Evolutionary conservation across 2,329 filamentous ascomycete genomes (phyloP).

Genomic region (Blastomyces emzantsi): DNA sequence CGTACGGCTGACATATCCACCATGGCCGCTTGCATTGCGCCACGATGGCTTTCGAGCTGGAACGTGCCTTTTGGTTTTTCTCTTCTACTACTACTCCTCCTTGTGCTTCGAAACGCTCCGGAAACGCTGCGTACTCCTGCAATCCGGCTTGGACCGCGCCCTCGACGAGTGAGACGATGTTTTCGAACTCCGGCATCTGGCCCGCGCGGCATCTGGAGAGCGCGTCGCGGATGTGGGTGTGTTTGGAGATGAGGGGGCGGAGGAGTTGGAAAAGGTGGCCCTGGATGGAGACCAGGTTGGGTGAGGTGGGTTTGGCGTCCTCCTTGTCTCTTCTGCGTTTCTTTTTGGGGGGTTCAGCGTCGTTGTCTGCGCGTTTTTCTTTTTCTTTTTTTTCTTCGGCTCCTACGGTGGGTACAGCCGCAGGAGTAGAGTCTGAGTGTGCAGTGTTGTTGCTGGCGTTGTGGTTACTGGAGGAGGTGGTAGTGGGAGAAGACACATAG

Average conservation of each 20-base stretch:
- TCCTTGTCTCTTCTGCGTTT: slow-evolving; percentile 32
- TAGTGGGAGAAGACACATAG: slow-evolving; percentile 50
- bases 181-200: slow-evolving; percentile 68
- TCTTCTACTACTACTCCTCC: slow-evolving; percentile 29
- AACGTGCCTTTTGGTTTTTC: not conserved
- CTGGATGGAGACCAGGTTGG: slow-evolving; percentile 74
- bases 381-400: slow-evolving; percentile 18
- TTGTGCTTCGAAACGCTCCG: slow-evolving; percentile 27
- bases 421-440: slow-evolving; percentile 20
- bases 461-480: slow-evolving; percentile 15
- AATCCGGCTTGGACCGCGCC: slow-evolving; percentile 62
- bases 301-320: slow-evolving; percentile 39
- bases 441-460: slow-evolving; percentile 18
- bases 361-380: slow-evolving; percentile 23
- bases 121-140: slow-evolving; percentile 51
- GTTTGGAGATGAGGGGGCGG: slow-evolving; percentile 65
- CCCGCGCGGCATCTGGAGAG: slow-evolving; percentile 60
- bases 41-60: slow-evolving; percentile 51
- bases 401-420: slow-evolving; percentile 1
- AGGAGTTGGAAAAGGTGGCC: slow-evolving; percentile 89
- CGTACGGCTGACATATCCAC: slow-evolving; percentile 84
- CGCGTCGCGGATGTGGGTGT: slow-evolving; percentile 79
- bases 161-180: slow-evolving; percentile 67
- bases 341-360: slow-evolving; percentile 43
- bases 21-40: slow-evolving; percentile 69